phyloP scores from a whole-genome alignment of 192 early-diverging fungal species.

The Jimgerdemannia flammicorona region DNA sequence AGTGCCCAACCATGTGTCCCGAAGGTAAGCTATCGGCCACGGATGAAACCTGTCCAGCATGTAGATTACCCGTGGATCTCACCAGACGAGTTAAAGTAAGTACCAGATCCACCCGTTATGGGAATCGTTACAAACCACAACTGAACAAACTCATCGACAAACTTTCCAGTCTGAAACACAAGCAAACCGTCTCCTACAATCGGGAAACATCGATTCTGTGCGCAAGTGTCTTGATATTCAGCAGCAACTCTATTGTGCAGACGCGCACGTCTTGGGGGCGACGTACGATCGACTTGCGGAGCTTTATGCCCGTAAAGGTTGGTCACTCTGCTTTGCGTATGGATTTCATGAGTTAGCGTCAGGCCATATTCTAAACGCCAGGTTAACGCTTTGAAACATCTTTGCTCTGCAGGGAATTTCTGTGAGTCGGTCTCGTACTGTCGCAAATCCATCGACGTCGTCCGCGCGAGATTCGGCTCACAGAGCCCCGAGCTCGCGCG shows the following conservation, averaged over 20 bases:
- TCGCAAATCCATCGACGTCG: conserved; percentile 8
- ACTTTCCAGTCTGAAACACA: background rate
- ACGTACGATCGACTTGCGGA: background rate
- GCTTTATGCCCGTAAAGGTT: background rate
- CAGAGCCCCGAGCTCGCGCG: conserved; percentile 12
- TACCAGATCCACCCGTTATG: background rate
- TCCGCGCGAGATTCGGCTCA: conserved; percentile 4
- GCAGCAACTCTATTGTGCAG: background rate
- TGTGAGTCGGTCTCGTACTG: conserved; percentile 3
- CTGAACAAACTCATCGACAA: background rate
- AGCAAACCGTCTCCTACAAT: background rate
- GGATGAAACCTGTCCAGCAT: background rate
- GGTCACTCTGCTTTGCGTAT: background rate
- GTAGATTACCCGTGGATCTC: background rate
- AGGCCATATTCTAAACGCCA: too few species aligned
- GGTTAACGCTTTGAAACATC: background rate
- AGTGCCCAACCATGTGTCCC: background rate
- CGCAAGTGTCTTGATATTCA: background rate
- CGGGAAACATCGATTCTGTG: background rate
- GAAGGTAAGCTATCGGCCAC: background rate
- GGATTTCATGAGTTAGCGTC: too few species aligned
- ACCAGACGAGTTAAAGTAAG: background rate
- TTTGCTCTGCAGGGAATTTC: background rate
- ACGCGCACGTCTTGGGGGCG: background rate
- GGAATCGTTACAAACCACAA: too few species aligned